Evolutionary conservation across 2,329 filamentous ascomycete genomes (phyloP).

Genomic region (Fusarium falciforme): DNA sequence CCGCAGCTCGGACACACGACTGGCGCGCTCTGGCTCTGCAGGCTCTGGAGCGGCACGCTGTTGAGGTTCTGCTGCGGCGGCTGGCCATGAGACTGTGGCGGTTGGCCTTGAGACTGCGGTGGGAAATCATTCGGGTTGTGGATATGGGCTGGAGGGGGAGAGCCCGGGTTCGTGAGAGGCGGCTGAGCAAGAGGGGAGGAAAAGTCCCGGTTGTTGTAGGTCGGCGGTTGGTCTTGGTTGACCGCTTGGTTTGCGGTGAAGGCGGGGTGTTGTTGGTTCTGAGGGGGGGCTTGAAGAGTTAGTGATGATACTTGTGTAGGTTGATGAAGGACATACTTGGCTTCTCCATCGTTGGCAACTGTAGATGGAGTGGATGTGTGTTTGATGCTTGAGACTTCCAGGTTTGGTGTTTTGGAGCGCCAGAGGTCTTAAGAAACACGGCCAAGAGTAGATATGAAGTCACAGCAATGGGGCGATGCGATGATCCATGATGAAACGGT

Average conservation of each 20-base stretch:
- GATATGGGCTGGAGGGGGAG: not conserved
- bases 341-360: conserved; percentile 28
- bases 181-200: conserved; percentile 24
- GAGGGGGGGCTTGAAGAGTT: conserved; percentile 16
- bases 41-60: conserved; percentile 23
- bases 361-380: not conserved
- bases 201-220: conserved; percentile 10
- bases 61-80: conserved; percentile 1
- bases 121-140: not conserved
- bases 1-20: conserved; percentile 37
- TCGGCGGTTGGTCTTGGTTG: conserved; percentile 12
- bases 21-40: conserved; percentile 25
- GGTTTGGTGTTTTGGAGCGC: not conserved
- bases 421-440: not conserved
- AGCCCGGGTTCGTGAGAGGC: not conserved
- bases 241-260: not conserved
- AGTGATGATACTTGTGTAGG: not conserved
- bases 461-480: not conserved
- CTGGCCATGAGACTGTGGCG: not conserved
- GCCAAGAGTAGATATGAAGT: not conserved
- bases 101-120: not conserved
- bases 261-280: conserved; percentile 1
- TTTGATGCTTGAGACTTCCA: not conserved
- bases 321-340: conserved; percentile 19
- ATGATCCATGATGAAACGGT: not conserved